A percentile compares a stretch with the other conserved stretches of the same genome.
These are phyloP conservation scores for Aspergillus unguis DNA, from an alignment of 2,329 filamentous ascomycete genomes.

Conservation along the genomic window DNA sequence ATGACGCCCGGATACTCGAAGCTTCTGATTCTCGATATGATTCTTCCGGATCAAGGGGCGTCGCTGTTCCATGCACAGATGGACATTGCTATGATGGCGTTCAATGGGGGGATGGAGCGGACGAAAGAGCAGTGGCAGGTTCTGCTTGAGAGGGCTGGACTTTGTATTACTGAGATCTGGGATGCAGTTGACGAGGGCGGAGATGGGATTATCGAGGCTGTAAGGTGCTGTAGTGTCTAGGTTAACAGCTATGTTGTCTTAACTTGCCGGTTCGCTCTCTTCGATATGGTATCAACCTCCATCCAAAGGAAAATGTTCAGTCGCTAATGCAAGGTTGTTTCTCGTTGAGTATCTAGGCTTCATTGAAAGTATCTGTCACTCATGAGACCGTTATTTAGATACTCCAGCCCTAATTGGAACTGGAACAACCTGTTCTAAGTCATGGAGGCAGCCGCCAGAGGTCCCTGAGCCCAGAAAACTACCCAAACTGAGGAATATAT, in stretches of 20 bases:
- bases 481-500: too few relatives aligned
- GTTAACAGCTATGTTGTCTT: neutral
- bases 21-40: conserved; percentile 5
- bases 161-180: conserved; percentile 4
- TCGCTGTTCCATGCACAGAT: conserved; percentile 1
- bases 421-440: too few relatives aligned
- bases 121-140: conserved; percentile 3
- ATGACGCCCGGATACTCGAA: conserved; percentile 11
- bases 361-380: too few relatives aligned
- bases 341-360: too few relatives aligned
- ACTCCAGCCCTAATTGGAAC: too few relatives aligned
- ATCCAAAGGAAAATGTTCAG: too few relatives aligned
- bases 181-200: conserved; percentile 5
- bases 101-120: conserved; percentile 6
- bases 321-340: too few relatives aligned
- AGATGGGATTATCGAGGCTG: conserved; percentile 6
- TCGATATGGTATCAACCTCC: too few relatives aligned
- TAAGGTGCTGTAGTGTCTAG: neutral
- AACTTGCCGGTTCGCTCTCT: too few relatives aligned
- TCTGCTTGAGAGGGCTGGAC: conserved; percentile 1
- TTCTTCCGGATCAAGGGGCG: conserved; percentile 2
- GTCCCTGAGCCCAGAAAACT: too few relatives aligned
- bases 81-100: conserved; percentile 9
- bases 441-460: too few relatives aligned
- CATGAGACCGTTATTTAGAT: too few relatives aligned